Evolutionary conservation across 306 rosid species (phyloP), one percentile per base, ranked within the genome.

Genomic region (Pachyrhizus erosus): DNA sequence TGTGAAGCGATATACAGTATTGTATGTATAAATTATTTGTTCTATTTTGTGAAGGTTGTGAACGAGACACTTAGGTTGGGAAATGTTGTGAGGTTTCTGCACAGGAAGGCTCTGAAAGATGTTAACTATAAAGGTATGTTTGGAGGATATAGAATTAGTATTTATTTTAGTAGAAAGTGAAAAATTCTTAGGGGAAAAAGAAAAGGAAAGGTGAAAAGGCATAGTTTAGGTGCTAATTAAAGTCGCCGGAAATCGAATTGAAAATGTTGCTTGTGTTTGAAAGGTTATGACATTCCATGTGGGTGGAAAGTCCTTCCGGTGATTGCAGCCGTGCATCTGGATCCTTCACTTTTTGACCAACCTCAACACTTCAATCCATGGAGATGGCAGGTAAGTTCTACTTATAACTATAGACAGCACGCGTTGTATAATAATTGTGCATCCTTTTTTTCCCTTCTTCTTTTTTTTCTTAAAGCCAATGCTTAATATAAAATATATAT

Each of bases 291-390:
- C 89, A 93, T 96, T 92, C 99, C 99, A 87, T 83, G 97, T 90
- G 99, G 99, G 52, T 96, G 99, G 99, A 93, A 96, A 96, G 98
- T 96, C 88, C 99, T 96, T 54, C 99, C 99, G 76, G 99, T 96
- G 48, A 91, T 96, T 69, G 87, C 98, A 84, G 98, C 99, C 70
- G 92, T 84, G 91, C 99, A 96, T 90, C 77, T 96, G 89, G 98
- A 96, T 89, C 89, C 99, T 85, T 80, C 77, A 64, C 92, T 88
- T 90, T 96, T 91, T 90, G 97, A 93, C 92, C 92, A 96, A 60
- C 99, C 99, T 87, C 97, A 92, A 67, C 92, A 86, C 82, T 96
- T 96, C 90, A 84, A 96, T 88, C 99, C 98, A 75, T 93, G 98
- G 98, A 96, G 99, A 88, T 96, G 99, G 98, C 98, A 96, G 97